Percentiles rank a stretch among this genome's conserved stretches.
Conservation (phyloP, 2,329 filamentous ascomycete species). For the Xylaria sp. region DNA sequence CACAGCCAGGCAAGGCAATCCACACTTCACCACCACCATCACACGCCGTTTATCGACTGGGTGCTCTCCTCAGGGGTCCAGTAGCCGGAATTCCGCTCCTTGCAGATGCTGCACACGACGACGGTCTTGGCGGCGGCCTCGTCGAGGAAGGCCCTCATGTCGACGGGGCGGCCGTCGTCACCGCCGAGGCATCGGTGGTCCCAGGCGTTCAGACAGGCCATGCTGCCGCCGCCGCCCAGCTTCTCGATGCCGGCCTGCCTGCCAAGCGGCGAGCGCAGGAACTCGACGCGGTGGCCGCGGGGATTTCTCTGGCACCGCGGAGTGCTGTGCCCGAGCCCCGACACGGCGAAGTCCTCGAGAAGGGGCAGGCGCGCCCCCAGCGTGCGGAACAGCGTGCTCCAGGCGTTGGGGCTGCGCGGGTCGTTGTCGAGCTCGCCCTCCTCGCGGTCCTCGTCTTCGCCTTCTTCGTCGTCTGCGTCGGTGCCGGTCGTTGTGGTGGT, state of each 20-base stretch:
- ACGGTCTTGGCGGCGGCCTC: conserved; percentile 27
- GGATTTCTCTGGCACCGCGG: conserved; percentile 13
- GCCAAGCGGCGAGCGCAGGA: conserved; percentile 22
- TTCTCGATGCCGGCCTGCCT: conserved; percentile 17
- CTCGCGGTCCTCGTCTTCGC: no score
- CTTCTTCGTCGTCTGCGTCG: no score
- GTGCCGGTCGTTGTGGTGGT: no score
- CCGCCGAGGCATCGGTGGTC: conserved; percentile 17
- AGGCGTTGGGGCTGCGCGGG: conserved; percentile 24
- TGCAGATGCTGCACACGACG: conserved; percentile 25
- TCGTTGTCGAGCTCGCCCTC: conserved; percentile 30
- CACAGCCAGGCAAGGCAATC: not conserved
- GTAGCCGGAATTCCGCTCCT: conserved; percentile 24
- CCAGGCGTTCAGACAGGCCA: conserved; percentile 25
- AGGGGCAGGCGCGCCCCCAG: conserved; percentile 14
- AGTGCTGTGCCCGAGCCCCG: conserved; percentile 24
- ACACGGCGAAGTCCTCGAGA: conserved; percentile 18
- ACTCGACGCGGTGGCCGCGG: conserved; percentile 27
- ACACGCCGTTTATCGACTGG: conserved; percentile 4
- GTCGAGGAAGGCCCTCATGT: conserved; percentile 24
- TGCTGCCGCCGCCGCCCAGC: no score
- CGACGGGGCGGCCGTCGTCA: no score
- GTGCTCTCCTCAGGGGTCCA: conserved; percentile 23
- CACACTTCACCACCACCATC: no score
- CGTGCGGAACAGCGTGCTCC: conserved; percentile 26